phyloP scores from a whole-genome alignment of 164 flowering plant genomes.

The Stephania japonica region DNA sequence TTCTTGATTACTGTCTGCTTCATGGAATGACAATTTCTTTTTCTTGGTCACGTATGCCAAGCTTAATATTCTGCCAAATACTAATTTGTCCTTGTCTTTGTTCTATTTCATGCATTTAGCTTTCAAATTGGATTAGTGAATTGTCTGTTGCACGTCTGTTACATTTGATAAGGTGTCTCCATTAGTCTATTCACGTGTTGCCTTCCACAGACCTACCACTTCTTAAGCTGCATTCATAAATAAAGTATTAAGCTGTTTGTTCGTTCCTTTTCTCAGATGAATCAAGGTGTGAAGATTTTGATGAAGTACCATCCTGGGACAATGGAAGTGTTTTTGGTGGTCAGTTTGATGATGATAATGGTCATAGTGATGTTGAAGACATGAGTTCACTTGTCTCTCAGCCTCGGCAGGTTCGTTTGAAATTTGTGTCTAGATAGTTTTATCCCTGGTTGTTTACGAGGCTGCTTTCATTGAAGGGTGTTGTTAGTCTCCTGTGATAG shows the following conservation, averaged over 20 bases:
- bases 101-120: neutral
- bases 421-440: neutral
- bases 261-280: slow-evolving; percentile 30
- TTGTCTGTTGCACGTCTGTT: neutral
- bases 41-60: neutral
- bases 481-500: neutral
- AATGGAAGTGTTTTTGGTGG: slow-evolving; percentile 37
- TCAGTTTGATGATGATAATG: slow-evolving; percentile 50
- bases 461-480: neutral
- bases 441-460: neutral
- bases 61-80: neutral
- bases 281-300: slow-evolving; percentile 37
- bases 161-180: neutral
- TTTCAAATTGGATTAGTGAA: neutral
- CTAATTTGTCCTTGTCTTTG: neutral
- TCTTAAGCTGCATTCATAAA: neutral
- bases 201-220: neutral
- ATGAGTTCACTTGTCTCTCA: slow-evolving; percentile 58
- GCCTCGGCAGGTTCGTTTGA: slow-evolving; percentile 71
- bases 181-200: neutral
- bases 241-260: neutral
- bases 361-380: slow-evolving; percentile 61
- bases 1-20: neutral
- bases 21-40: neutral
- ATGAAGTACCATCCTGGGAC: slow-evolving; percentile 53